Conservation (phyloP, 768 basidiomycete genomes). For the Dioszegia crocea region DNA sequence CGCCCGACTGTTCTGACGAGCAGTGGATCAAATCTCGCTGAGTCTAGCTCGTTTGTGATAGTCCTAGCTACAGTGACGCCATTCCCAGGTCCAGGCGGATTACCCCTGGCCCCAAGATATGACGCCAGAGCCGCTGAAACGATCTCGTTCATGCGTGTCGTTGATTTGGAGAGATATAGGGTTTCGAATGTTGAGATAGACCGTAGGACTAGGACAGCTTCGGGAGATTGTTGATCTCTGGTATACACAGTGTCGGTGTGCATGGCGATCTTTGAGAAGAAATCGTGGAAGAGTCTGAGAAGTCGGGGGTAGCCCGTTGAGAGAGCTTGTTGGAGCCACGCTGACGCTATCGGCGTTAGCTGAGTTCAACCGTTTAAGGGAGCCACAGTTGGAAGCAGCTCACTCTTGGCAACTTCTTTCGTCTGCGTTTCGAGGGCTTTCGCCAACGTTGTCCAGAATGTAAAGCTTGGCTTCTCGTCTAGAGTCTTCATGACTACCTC, state of each 20-base stretch:
- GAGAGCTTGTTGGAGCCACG: conserved; percentile 85
- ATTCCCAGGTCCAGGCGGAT: conserved; percentile 69
- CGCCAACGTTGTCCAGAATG: conserved; percentile 82
- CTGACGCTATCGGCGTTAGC: conserved; percentile 60
- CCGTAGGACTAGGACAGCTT: conserved; percentile 81
- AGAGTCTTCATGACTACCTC: conserved; percentile 92
- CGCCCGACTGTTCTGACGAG: conserved; percentile 74
- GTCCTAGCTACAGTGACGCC: conserved; percentile 71
- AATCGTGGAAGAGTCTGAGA: conserved; percentile 88
- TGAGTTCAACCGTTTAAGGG: background rate
- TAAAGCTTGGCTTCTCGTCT: conserved; percentile 84
- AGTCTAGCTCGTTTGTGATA: conserved; percentile 85
- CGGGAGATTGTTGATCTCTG: conserved; percentile 79
- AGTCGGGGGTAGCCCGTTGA: conserved; percentile 80
- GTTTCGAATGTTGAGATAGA: conserved; percentile 78
- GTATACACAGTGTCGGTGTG: conserved; percentile 93
- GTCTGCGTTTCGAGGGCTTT: conserved; percentile 75
- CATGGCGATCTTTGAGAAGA: conserved; percentile 90
- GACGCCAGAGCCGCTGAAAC: conserved; percentile 68
- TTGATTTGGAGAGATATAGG: conserved; percentile 79
- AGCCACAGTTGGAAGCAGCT: conserved; percentile 6
- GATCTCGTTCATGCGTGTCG: conserved; percentile 75
- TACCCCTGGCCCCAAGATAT: conserved; percentile 58
- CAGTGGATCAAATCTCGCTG: conserved; percentile 86
- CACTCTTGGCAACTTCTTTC: conserved; percentile 75